Conservation (phyloP, 2,329 filamentous ascomycete species). For the Aspergillus tamarii region DNA sequence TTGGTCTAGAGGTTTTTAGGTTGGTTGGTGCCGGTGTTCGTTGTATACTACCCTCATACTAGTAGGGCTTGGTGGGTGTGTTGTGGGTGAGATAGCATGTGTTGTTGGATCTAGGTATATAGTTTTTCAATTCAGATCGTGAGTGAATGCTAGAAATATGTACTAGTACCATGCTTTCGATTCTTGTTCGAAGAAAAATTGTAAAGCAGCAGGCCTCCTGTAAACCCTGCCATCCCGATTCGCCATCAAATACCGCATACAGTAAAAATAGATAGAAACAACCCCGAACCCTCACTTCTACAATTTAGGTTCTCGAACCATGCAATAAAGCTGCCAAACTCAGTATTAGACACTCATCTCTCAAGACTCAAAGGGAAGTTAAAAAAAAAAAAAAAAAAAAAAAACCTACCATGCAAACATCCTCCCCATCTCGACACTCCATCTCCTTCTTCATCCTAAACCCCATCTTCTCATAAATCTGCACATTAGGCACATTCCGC, state of each 20-base stretch:
- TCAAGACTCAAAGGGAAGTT: background rate
- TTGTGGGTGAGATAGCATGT: background rate
- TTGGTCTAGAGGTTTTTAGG: too few species aligned
- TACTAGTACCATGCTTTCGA: background rate
- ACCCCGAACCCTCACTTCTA: background rate
- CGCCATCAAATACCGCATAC: conserved; percentile 3
- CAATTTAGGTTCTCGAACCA: conserved; percentile 22
- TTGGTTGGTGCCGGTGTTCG: too few species aligned
- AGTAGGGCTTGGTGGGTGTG: background rate
- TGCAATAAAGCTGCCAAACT: conserved; percentile 23
- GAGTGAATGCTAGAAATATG: background rate
- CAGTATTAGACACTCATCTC: background rate
- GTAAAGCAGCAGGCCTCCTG: background rate
- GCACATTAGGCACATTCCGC: conserved; percentile 68
- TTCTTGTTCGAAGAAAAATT: background rate
- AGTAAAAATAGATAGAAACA: background rate
- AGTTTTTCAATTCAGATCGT: background rate
- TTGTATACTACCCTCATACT: background rate
- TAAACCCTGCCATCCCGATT: background rate
- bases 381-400: background rate
- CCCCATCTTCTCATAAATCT: conserved; percentile 71
- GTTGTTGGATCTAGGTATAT: background rate
- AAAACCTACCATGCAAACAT: conserved; percentile 53
- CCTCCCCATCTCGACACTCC: conserved; percentile 66
- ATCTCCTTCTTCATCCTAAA: conserved; percentile 69